phyloP scores from a whole-genome alignment of 2,329 filamentous ascomycete species.

The Claviceps sp. region DNA sequence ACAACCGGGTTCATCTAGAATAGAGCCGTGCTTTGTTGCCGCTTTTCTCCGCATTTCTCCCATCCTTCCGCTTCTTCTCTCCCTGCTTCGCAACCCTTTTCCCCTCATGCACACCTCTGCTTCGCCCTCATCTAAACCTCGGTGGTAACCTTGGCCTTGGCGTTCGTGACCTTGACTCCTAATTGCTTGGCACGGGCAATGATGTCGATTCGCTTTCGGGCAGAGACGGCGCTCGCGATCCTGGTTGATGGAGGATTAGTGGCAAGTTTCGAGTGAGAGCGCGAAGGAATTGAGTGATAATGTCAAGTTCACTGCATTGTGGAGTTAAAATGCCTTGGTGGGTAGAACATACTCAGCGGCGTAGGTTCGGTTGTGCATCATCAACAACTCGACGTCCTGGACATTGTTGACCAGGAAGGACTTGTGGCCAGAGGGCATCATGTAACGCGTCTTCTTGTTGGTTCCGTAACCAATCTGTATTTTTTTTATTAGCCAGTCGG shows the following conservation, averaged over 20 bases:
- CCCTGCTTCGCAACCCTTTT: background rate
- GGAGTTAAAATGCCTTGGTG: background rate
- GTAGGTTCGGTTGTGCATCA: conserved; percentile 99
- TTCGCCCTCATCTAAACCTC: conserved; percentile 50
- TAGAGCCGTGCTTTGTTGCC: background rate
- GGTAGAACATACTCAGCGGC: conserved; percentile 75
- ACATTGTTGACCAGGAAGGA: conserved; percentile 98
- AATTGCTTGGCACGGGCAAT: conserved; percentile 94
- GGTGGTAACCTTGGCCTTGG: conserved; percentile 97
- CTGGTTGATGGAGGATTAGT: conserved; percentile 31
- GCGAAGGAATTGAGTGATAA: no score
- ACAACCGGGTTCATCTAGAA: background rate
- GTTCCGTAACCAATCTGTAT: conserved; percentile 89
- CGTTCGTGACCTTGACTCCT: conserved; percentile 98
- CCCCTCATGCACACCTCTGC: background rate
- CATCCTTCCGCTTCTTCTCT: background rate
- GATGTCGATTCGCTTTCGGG: conserved; percentile 97
- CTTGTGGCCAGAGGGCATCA: conserved; percentile 99
- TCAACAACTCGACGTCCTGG: conserved; percentile 88
- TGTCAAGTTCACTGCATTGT: background rate
- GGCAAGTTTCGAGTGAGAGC: no score
- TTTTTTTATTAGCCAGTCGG: conserved; percentile 2
- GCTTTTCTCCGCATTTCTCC: background rate
- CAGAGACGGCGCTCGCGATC: conserved; percentile 96
- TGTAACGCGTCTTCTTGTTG: conserved; percentile 99